Evolutionary conservation across 2,329 filamentous ascomycete species (phyloP).

Genomic region (Epichloe hybrida): DNA sequence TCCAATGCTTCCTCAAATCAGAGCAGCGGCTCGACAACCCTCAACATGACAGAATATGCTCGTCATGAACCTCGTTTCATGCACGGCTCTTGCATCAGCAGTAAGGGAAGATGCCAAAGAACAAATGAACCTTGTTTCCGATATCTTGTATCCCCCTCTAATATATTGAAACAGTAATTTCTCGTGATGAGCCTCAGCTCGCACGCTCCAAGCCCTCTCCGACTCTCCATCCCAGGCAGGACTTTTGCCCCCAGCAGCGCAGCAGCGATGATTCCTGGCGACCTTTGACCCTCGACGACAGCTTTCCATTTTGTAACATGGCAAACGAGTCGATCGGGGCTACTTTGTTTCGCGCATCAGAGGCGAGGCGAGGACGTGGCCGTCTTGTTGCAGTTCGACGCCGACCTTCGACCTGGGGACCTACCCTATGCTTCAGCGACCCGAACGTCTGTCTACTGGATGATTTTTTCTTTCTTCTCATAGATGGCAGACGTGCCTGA

Average conservation of each 20-base stretch:
- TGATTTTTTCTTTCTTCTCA: too few species aligned
- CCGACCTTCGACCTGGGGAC: slow-evolving; percentile 14
- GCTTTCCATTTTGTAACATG: slow-evolving; percentile 24
- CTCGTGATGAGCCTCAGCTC: neutral
- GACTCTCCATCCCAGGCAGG: slow-evolving; percentile 22
- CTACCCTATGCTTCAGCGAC: neutral
- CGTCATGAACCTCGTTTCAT: too few species aligned
- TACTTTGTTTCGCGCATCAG: slow-evolving; percentile 24
- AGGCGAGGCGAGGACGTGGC: slow-evolving; percentile 17
- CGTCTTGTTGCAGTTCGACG: slow-evolving; percentile 20
- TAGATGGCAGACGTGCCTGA: too few species aligned
- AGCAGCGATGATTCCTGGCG: slow-evolving; percentile 24
- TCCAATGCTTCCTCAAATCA: too few species aligned
- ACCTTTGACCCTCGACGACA: slow-evolving; percentile 28
- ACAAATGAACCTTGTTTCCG: too few species aligned
- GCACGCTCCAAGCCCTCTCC: slow-evolving; percentile 8
- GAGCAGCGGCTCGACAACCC: too few species aligned
- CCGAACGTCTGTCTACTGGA: neutral
- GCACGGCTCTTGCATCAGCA: too few species aligned
- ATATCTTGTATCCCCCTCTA: too few species aligned
- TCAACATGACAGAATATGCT: too few species aligned
- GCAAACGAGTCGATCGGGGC: slow-evolving; percentile 20
- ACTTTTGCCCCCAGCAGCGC: slow-evolving; percentile 26
- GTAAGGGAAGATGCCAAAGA: too few species aligned
- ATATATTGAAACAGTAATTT: neutral